These are phyloP conservation scores for Suillus cothurnatus DNA, from an alignment of 768 basidiomycete genomes.

Conservation along the genomic window DNA sequence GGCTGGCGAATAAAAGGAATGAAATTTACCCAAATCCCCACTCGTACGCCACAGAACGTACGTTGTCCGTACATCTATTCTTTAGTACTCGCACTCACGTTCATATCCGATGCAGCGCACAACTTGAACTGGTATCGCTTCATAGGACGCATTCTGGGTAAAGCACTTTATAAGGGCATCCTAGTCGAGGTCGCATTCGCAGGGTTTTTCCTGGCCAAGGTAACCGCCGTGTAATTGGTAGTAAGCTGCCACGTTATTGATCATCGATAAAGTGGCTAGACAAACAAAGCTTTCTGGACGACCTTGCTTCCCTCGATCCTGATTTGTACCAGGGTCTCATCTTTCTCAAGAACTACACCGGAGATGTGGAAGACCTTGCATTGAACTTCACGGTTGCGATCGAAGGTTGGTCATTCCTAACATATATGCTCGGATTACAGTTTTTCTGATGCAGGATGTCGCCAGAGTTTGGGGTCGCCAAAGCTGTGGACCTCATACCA, in stretches of 20 bases:
- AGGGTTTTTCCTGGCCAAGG: slow-evolving; percentile 91
- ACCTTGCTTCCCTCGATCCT: slow-evolving; percentile 87
- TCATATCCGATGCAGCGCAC: slow-evolving; percentile 52
- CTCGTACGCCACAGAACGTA: slow-evolving; percentile 85
- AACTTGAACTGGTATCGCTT: slow-evolving; percentile 92
- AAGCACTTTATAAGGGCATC: slow-evolving; percentile 96
- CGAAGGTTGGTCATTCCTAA: slow-evolving; percentile 60
- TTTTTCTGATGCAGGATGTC: slow-evolving; percentile 4
- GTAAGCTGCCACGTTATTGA: not conserved
- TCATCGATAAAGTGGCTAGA: slow-evolving; percentile 73
- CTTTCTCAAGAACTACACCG: slow-evolving; percentile 90
- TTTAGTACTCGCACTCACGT: slow-evolving; percentile 2
- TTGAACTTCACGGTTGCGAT: slow-evolving; percentile 87
- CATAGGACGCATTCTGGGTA: slow-evolving; percentile 91
- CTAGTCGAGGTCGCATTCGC: slow-evolving; percentile 95
- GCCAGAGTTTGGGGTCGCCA: slow-evolving; percentile 80
- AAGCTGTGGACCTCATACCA: slow-evolving; percentile 75
- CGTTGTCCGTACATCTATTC: slow-evolving; percentile 36
- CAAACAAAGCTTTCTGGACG: slow-evolving; percentile 89
- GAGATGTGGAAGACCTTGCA: slow-evolving; percentile 84
- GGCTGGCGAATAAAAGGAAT: slow-evolving; percentile 89
- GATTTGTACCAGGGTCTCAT: slow-evolving; percentile 92
- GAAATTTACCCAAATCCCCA: slow-evolving; percentile 96
- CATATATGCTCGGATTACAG: not conserved
- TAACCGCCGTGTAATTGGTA: slow-evolving; percentile 26